Conservation (phyloP, 2,329 filamentous ascomycete species). For the Harringtonia lauricola region DNA sequence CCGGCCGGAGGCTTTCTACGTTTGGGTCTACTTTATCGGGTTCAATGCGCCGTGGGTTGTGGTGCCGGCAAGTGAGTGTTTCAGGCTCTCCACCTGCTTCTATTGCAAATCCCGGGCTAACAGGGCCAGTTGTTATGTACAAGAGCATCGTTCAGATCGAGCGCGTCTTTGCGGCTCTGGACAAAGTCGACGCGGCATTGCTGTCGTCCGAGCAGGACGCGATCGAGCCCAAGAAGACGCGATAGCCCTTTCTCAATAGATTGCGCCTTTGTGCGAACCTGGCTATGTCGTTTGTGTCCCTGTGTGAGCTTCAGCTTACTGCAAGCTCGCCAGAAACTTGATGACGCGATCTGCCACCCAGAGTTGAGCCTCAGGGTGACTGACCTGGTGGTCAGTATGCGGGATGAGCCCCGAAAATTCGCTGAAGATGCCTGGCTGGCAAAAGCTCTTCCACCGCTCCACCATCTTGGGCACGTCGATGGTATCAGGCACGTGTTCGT, state of each 20-base stretch:
- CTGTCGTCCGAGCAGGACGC: background rate
- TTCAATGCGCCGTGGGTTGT: conserved; percentile 51
- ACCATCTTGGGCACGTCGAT: conserved; percentile 50
- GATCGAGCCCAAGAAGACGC: background rate
- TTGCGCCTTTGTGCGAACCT: too few species aligned
- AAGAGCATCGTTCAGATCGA: conserved; percentile 2
- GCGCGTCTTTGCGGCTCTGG: conserved; percentile 1
- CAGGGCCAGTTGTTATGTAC: conserved; percentile 2
- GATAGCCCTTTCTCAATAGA: background rate
- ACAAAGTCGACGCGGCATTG: background rate
- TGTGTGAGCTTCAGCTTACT: background rate
- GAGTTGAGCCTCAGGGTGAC: conserved; percentile 29
- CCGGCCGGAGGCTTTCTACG: conserved; percentile 49
- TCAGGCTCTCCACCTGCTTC: background rate
- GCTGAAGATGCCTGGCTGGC: conserved; percentile 31
- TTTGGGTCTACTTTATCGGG: conserved; percentile 51
- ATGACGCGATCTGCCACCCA: conserved; percentile 39
- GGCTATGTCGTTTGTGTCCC: too few species aligned
- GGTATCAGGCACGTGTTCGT: conserved; percentile 50
- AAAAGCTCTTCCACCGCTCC: conserved; percentile 40
- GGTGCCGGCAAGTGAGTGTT: conserved; percentile 39
- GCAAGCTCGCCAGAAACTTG: conserved; percentile 28
- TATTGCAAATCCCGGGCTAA: background rate
- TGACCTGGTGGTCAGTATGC: conserved; percentile 38
- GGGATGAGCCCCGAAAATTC: conserved; percentile 41